Evolutionary conservation across 352 stramenopile genomes (phyloP), one percentile per base, ranked within the genome.

Genomic region (Phytophthora syringae): DNA sequence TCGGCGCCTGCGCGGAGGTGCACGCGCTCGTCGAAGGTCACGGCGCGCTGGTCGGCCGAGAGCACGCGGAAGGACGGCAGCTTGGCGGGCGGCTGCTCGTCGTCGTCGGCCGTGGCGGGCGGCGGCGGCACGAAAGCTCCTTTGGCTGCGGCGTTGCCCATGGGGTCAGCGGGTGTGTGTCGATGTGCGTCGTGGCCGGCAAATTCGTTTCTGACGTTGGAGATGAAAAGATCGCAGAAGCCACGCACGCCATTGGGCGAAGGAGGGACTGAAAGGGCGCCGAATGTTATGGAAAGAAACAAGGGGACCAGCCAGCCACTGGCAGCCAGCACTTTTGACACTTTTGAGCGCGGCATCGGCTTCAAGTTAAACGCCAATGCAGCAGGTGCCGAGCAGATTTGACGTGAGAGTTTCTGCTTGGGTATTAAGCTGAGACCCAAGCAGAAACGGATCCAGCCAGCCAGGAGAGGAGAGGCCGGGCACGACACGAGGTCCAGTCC

Each of bases 11-110:
- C 21, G n/a, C 67, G 78, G 48, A 92, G 42, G 51, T 93, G 86
- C 50, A 91, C 75, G 49, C 86, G 86, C 72, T 95, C 86, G 53
- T 95, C 86, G 48, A 95, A 95, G 2, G 86, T 95, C 40, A 89
- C 69, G 32, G 84, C 82, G 66, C 86, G 86, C 66, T 95, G 86
- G 61, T 86, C 77, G 2, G 77, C 65, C 39, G 84, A 92, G 2
- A 95, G 74, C 36, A 79, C 64, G 61, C 82, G 83, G 68, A 94
- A 94, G 13, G 61, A 65, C 49, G 66, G 64, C 28, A 15, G 3
- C 42, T 64, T 61, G 2, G 56, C 27, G 12, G 16, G 20, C 34
- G 50, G 39, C 21, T 69, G 32, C 34, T 44, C 43, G 44, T 20
- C 27, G 22, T 39, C 16, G 9, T 47, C 27, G 10, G 39, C 15